Base-by-base conservation (phyloP, 169 alveolate species). In the Toxoplasma gondii region DNA sequence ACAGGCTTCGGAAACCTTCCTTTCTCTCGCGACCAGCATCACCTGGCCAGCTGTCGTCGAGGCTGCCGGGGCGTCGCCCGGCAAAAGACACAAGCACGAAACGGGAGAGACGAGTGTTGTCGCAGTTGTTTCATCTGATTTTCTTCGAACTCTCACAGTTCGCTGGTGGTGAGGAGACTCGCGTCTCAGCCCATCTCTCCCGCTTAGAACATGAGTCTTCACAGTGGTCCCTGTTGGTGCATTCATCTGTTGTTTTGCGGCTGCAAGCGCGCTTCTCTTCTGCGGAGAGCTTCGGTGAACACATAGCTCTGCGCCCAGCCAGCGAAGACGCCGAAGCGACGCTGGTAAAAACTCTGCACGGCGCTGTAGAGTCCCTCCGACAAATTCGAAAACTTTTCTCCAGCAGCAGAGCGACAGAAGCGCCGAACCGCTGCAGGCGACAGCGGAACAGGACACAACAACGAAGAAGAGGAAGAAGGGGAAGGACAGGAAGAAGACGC, bases 221-320 rank as follows among this genome's bases (percentile, higher is more conserved):
- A 12, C 58, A 12, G 12, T 12, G 58, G 22, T 49, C 58, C 58
- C 22, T 12, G 4, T 12, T 49, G 22, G 22, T 12, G 58, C 58
- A 49, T 49, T 49, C 58, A 49, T 12, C 22, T 12, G 58, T 49
- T 49, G 4, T 49, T 49, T 49, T 49, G 58, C 58, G 58, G 4
- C 4, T 49, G 58, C 58, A 12, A 12, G 22, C 12, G 22, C 12
- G 58, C 58, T 12, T 49, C 22, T 69, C 41, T 49, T 49, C 86
- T 17, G 2, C 83, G 38, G 34, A 90, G 45, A 45, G 93, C 93
- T 0, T 70, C 49, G 29, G 70, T 44, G 88, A 90, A 90, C 39
- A 69, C n/a, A 38, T 29, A 41, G 78, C 87, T 38, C 88, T 90
- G 93, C 38, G 93, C 93, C 93, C 93, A 90, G 31, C 93, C 93